Base-by-base conservation (phyloP, 148 eudicot genomes). In the Fagopyrum esculentum region DNA sequence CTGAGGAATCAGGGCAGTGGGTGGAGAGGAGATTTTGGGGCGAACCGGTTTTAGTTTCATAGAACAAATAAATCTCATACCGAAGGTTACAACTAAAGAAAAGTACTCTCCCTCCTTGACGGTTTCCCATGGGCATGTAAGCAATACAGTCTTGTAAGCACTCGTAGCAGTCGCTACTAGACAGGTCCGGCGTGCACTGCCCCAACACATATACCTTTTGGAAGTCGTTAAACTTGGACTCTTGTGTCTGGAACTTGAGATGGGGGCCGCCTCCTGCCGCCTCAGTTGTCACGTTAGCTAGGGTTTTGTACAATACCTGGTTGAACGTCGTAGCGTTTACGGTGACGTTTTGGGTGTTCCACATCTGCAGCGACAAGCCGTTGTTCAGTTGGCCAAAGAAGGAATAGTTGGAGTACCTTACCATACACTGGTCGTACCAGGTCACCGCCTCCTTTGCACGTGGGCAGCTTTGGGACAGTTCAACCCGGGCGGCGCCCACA, bases 121-220 rank as follows among this genome's bases (percentile, higher is more conserved):
- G 69, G 47, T 74, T 55, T 8, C 6, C 29, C 9, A 4, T 5
- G 7, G n/a, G n/a, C 56, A 51, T 13, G 56, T 0, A 11, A 11
- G 26, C 0, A 55, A n/a, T 6, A 17, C 60, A 16, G 8, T n/a
- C 6, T 1, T 4, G 71, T 73, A 84, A 51, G 72, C 86, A 84
- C 9, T n/a, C 10, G 2, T 49, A 19, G 73, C 86, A 84, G 12
- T 84, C 75, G 0, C 1, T 8, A 0, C n/a, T 9, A 0, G 78
- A 68, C 6, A 84, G n/a, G 68, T 84, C 82, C 4, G 82, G 84
- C 12, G 80, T 75, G 69, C 86, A 81, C 72, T 84, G 86, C 45
- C 61, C 81, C 73, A 86, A 44, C 11, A 50, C 80, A 15, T 81
- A 83, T 40, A 81, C 16, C 0, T 64, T 71, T 72, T 64, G 72